phyloP scores from a whole-genome alignment of 2,329 filamentous ascomycete genomes.

The Fusarium sp. region DNA sequence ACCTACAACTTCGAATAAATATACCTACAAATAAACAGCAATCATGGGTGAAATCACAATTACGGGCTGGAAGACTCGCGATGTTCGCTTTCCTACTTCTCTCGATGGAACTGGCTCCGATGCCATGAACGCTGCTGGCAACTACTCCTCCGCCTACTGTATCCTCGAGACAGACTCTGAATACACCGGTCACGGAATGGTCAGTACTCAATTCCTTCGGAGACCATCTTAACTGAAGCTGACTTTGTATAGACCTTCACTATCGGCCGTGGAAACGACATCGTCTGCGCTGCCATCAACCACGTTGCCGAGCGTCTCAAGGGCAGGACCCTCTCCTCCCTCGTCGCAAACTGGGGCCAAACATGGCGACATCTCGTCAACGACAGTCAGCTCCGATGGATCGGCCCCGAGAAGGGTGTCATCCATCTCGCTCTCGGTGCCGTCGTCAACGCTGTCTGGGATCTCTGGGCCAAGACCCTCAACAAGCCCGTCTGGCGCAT shows the following conservation, averaged over 20 bases:
- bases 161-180: conserved; percentile 83
- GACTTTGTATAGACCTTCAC: conserved; percentile 70
- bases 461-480: conserved; percentile 90
- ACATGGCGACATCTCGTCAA: conserved; percentile 94
- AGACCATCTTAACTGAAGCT: neutral
- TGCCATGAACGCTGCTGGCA: conserved; percentile 94
- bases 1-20: neutral
- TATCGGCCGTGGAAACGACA: conserved; percentile 89
- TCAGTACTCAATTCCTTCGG: conserved; percentile 44
- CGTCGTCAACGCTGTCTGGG: conserved; percentile 92
- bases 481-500: conserved; percentile 91
- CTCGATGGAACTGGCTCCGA: conserved; percentile 96
- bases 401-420: conserved; percentile 92
- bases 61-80: conserved; percentile 75
- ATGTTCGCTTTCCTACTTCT: conserved; percentile 88
- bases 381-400: conserved; percentile 91
- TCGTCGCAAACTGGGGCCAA: conserved; percentile 83
- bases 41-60: conserved; percentile 68
- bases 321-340: conserved; percentile 77
- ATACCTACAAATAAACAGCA: neutral
- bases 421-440: conserved; percentile 91
- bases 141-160: conserved; percentile 95
- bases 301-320: conserved; percentile 80
- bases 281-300: conserved; percentile 86
- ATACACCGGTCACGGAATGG: conserved; percentile 81